Percentiles rank a stretch among this genome's conserved stretches.
Conservation (phyloP, 2,329 filamentous ascomycete genomes). For the Aureobasidium sp. region DNA sequence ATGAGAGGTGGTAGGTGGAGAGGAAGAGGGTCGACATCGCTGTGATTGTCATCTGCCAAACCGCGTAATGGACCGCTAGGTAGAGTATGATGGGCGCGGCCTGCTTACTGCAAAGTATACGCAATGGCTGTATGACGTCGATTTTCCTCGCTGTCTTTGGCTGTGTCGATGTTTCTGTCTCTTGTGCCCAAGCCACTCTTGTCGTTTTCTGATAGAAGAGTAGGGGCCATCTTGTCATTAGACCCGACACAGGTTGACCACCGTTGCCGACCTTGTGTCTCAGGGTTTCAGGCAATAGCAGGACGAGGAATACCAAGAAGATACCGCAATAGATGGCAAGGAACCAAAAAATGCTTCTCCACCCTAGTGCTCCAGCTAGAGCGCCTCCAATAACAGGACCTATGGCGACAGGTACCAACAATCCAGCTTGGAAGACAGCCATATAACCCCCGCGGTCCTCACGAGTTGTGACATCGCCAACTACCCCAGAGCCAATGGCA, state of each 20-base stretch:
- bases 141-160: not conserved
- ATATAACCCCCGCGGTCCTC: constrained; percentile 38
- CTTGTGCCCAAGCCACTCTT: not conserved
- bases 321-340: constrained; percentile 40
- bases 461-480: constrained; percentile 37
- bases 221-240: not conserved
- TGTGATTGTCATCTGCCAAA: constrained; percentile 52
- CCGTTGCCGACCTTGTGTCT: constrained; percentile 32
- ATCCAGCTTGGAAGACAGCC: constrained; percentile 34
- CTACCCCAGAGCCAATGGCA: constrained; percentile 36
- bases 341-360: constrained; percentile 50
- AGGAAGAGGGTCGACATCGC: constrained; percentile 46
- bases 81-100: constrained; percentile 36
- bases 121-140: constrained; percentile 39
- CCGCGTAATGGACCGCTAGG: constrained; percentile 33
- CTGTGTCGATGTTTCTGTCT: not conserved
- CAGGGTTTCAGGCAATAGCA: constrained; percentile 37
- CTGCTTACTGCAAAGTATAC: constrained; percentile 35
- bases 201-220: not conserved
- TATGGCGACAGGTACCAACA: constrained; percentile 35
- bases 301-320: constrained; percentile 29
- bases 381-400: constrained; percentile 47
- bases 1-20: constrained; percentile 36
- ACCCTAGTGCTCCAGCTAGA: constrained; percentile 42
- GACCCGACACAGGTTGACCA: not conserved